phyloP scores from a whole-genome alignment of 2,329 filamentous ascomycete genomes.

The Pseudopithomyces maydicus region DNA sequence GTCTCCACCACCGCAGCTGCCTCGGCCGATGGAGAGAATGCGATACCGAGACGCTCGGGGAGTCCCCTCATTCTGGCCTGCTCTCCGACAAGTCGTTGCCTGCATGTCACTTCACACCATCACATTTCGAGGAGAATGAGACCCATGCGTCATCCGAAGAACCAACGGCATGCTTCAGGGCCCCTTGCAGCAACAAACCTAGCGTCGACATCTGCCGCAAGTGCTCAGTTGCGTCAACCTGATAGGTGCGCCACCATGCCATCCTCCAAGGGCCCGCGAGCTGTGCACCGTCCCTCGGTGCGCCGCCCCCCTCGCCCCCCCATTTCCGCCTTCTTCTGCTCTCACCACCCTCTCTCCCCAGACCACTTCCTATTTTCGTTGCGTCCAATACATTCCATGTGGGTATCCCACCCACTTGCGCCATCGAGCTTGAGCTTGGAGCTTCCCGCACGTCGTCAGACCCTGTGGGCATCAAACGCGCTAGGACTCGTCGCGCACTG shows the following conservation, averaged over 20 bases:
- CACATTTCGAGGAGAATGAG: constrained; percentile 10
- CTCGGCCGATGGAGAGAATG: constrained; percentile 1
- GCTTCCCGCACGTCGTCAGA: constrained; percentile 2
- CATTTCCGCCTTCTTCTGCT: constrained; percentile 7
- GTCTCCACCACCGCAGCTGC: not conserved
- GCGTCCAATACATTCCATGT: not conserved
- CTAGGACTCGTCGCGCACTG: constrained; percentile 32
- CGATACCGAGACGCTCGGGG: constrained; percentile 2
- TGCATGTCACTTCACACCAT: constrained; percentile 18
- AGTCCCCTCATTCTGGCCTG: constrained; percentile 1
- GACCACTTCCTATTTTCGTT: not conserved
- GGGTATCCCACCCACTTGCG: not conserved
- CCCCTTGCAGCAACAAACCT: constrained; percentile 37
- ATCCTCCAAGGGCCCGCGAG: constrained; percentile 5
- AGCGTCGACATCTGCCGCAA: constrained; percentile 18
- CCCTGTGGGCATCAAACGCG: constrained; percentile 39
- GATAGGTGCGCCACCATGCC: constrained; percentile 23
- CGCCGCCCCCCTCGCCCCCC: no score
- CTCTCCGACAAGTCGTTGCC: constrained; percentile 5
- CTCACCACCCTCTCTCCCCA: not conserved
- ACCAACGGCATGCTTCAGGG: constrained; percentile 33
- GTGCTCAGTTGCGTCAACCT: constrained; percentile 24
- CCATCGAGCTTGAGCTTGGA: constrained; percentile 1
- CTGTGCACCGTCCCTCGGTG: constrained; percentile 1
- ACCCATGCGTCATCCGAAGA: constrained; percentile 40